Evolutionary conservation across 148 eudicot genomes (phyloP).

Genomic region (Rhododendron griersonianum): DNA sequence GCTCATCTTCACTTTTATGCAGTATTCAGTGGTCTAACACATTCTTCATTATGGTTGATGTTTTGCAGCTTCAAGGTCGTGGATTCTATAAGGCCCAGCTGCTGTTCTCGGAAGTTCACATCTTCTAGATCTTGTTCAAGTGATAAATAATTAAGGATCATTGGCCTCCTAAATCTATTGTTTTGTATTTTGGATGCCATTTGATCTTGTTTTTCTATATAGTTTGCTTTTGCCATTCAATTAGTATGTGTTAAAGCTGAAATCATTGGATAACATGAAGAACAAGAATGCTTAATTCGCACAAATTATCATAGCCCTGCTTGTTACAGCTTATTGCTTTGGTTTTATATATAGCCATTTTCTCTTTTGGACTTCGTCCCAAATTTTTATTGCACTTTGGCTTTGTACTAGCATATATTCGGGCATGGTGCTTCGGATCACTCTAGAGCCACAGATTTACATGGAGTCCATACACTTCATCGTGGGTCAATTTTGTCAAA

Average conservation of each 20-base stretch:
- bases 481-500: too few species aligned
- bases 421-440: too few species aligned
- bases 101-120: not conserved
- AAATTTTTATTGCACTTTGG: too few species aligned
- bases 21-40: not conserved
- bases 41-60: not conserved
- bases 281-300: not conserved
- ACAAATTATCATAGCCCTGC: not conserved
- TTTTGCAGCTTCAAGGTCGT: conserved; percentile 10
- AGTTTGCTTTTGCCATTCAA: not conserved
- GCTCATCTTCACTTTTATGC: not conserved
- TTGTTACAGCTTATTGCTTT: too few species aligned
- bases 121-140: not conserved
- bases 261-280: too few species aligned
- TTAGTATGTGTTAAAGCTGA: not conserved
- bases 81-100: not conserved
- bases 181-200: not conserved
- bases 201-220: not conserved
- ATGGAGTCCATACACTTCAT: too few species aligned
- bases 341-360: too few species aligned
- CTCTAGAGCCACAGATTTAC: too few species aligned
- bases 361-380: too few species aligned
- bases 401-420: too few species aligned
- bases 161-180: not conserved
- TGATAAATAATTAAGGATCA: not conserved